These are phyloP conservation scores for Neoascochyta sp. DNA, from an alignment of 2,329 filamentous ascomycete species.

Conservation along the genomic window DNA sequence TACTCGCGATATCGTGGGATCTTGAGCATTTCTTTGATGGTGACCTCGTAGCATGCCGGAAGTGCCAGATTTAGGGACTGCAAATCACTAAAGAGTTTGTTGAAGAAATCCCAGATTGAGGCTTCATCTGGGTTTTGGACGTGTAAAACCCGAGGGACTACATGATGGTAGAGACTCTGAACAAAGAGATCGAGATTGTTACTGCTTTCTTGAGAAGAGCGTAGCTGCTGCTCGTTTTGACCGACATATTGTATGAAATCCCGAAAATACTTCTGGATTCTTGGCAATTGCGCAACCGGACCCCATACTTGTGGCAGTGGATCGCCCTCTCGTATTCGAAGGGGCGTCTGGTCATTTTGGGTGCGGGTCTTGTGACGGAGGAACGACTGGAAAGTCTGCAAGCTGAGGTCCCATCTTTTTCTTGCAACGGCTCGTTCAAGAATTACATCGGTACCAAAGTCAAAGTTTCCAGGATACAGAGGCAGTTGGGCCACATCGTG, in stretches of 20 bases:
- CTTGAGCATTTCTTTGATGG: constrained; percentile 22
- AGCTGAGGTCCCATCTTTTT: constrained; percentile 36
- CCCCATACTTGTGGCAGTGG: constrained; percentile 24
- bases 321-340: too few relatives aligned
- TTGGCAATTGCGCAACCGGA: constrained; percentile 18
- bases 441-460: constrained; percentile 29
- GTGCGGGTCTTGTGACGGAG: constrained; percentile 6
- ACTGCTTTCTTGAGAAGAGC: constrained; percentile 8
- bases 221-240: constrained; percentile 22
- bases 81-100: constrained; percentile 23
- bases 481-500: constrained; percentile 21
- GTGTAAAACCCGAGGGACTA: constrained; percentile 24
- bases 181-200: constrained; percentile 16
- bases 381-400: constrained; percentile 26
- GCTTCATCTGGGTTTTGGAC: constrained; percentile 19
- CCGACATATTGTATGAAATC: constrained; percentile 26
- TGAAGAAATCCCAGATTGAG: constrained; percentile 24
- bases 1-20: constrained; percentile 28
- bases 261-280: constrained; percentile 21
- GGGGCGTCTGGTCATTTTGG: too few relatives aligned
- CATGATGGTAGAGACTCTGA: constrained; percentile 24
- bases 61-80: constrained; percentile 15
- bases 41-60: constrained; percentile 23
- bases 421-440: constrained; percentile 28
- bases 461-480: too few relatives aligned